phyloP scores from a whole-genome alignment of 352 stramenopile genomes.

The Phytophthora ohioensis region DNA sequence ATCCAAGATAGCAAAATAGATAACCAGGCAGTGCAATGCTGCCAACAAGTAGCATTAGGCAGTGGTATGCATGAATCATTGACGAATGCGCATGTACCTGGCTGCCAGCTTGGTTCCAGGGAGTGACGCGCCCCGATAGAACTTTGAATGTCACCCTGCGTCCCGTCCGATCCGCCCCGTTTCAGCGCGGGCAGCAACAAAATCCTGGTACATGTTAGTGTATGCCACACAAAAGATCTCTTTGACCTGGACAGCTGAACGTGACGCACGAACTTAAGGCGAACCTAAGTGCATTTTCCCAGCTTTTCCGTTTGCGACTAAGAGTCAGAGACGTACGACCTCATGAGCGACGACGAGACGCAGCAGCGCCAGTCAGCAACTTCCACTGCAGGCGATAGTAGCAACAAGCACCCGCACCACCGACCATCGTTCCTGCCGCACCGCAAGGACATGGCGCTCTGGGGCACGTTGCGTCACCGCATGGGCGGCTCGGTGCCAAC shows the following conservation, averaged over 20 bases:
- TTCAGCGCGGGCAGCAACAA: slow-evolving; percentile 8
- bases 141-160: not conserved
- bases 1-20: no score
- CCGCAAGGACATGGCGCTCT: slow-evolving; percentile 71
- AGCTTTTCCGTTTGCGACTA: slow-evolving; percentile 30
- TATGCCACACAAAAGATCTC: slow-evolving; percentile 6
- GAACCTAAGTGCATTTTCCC: slow-evolving; percentile 12
- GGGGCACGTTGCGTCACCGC: slow-evolving; percentile 81
- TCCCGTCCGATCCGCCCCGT: not conserved
- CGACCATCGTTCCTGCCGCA: slow-evolving; percentile 28
- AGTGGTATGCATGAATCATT: not conserved
- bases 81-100: not conserved
- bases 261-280: slow-evolving; percentile 6
- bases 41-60: no score
- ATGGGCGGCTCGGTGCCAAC: slow-evolving; percentile 66
- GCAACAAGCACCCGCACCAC: slow-evolving; percentile 20
- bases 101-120: slow-evolving; percentile 12
- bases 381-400: slow-evolving; percentile 11
- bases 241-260: not conserved
- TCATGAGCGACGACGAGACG: slow-evolving; percentile 28
- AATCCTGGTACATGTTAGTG: not conserved
- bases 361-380: slow-evolving; percentile 32
- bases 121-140: slow-evolving; percentile 3
- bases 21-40: no score
- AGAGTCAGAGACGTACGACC: slow-evolving; percentile 25